These are phyloP conservation scores for Linanthus parryae DNA, from an alignment of 148 eudicot species.

Conservation along the genomic window DNA sequence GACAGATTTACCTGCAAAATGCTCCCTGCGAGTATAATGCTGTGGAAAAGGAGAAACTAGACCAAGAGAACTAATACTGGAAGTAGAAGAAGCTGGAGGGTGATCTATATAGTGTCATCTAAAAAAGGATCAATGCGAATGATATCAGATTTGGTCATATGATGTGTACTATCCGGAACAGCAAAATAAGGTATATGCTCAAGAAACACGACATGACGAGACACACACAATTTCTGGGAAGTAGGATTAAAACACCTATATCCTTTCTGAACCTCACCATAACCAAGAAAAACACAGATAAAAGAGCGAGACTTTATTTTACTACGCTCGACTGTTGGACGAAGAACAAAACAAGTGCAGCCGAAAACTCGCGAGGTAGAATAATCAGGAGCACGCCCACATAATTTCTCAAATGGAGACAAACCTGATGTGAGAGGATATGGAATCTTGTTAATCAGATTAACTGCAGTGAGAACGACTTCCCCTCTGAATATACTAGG, in stretches of 20 bases:
- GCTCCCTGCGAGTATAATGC: not conserved
- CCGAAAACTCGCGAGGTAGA: not conserved
- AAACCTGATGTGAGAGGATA: not conserved
- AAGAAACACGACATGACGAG: constrained; percentile 3
- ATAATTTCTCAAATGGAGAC: not conserved
- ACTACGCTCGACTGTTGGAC: not conserved
- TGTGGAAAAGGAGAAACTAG: not conserved
- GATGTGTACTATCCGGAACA: not conserved
- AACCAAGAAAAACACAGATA: not conserved
- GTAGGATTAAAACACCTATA: not conserved
- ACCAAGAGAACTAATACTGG: not conserved
- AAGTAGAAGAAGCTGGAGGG: not conserved
- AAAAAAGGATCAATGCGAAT: not conserved
- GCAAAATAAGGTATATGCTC: not conserved
- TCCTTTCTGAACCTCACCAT: not conserved
- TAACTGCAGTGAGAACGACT: not conserved
- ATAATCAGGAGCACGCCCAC: not conserved
- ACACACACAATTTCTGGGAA: not conserved
- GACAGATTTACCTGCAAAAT: not conserved
- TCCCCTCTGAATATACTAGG: not conserved
- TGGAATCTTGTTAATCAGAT: not conserved
- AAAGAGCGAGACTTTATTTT: not conserved
- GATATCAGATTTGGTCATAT: not conserved
- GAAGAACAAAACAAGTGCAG: not conserved
- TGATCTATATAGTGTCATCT: not conserved